Evolutionary conservation across 148 eudicot species (phyloP), one percentile per base, ranked within the genome.

Genomic region (Bassia scoparia): DNA sequence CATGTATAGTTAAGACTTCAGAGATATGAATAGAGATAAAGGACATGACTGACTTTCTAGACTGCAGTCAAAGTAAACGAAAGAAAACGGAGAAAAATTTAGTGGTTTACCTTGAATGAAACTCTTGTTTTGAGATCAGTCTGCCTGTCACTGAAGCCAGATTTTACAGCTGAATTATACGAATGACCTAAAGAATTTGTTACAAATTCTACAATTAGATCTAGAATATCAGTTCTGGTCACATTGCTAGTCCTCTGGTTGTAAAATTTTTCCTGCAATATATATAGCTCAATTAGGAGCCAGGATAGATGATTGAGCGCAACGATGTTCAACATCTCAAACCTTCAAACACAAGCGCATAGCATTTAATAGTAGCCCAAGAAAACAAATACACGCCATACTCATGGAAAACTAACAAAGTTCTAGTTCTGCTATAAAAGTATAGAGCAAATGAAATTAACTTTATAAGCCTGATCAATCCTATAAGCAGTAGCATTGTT

Each of bases 61-160:
- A 21, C 23, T n/a, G 35, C 5, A 21, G 15, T 23, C 13, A 31
- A 33, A 46, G 3, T 48, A 44, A 21, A 58, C 31, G 7, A 53
- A 37, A 72, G 54, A 48, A 44, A 41, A 11, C 12, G 12, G 12
- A 41, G 46, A 2, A 2, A 41, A 24, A 1, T 53, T 35, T 49
- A 27, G 26, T 6, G 46, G 55, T 55, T 74, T 84, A 90, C 97
- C 97, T 93, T 93, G 87, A 93, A 93, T n/a, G 98, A 78, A 63
- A 84, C 44, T 71, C 98, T 84, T 30, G 98, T 91, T 80, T 88
- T 77, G 20, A 77, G 81, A 81, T 88, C 89, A 31, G 86, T 81
- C 29, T 81, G 65, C 37, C 79, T 34, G 78, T 91, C 89, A 17
- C 26, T 69, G 77, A 93, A 93, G 56, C 97, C 97, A 44, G 84